Conservation (phyloP, 106 monocot species). For the Alisma plantagoaquatica region DNA sequence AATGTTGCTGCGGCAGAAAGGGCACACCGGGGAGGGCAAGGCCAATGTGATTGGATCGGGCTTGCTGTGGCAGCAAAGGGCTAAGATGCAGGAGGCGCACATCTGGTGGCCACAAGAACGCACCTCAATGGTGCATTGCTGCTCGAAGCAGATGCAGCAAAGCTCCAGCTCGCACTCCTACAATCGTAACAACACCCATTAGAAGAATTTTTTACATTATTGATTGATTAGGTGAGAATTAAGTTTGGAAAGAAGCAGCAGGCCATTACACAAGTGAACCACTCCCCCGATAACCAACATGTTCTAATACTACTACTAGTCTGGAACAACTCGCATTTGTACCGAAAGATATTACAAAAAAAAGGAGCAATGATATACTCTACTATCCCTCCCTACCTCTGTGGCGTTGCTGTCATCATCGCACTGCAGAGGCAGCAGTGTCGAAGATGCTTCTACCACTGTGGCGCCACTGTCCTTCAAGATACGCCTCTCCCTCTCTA, state of each 20-base stretch:
- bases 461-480: too few relatives aligned
- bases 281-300: too few relatives aligned
- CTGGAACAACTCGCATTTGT: background rate
- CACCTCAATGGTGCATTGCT: slow-evolving; percentile 79
- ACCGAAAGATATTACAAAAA: background rate
- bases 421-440: slow-evolving; percentile 22
- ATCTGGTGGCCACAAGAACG: slow-evolving; percentile 89
- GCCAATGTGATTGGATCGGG: slow-evolving; percentile 45
- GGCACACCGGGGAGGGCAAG: slow-evolving; percentile 51
- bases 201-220: too few relatives aligned
- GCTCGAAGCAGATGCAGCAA: slow-evolving; percentile 95
- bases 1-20: slow-evolving; percentile 87
- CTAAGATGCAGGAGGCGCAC: slow-evolving; percentile 86
- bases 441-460: slow-evolving; percentile 18
- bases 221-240: background rate
- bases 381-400: background rate
- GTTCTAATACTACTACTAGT: too few relatives aligned
- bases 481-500: slow-evolving; percentile 61
- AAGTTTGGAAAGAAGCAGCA: background rate
- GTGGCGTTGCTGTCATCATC: background rate
- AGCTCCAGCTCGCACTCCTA: slow-evolving; percentile 47
- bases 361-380: background rate
- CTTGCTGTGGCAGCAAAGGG: slow-evolving; percentile 89
- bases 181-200: too few relatives aligned
- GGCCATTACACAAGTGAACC: background rate